Conservation (phyloP, 345 rosid species). For the Brassica incana region DNA sequence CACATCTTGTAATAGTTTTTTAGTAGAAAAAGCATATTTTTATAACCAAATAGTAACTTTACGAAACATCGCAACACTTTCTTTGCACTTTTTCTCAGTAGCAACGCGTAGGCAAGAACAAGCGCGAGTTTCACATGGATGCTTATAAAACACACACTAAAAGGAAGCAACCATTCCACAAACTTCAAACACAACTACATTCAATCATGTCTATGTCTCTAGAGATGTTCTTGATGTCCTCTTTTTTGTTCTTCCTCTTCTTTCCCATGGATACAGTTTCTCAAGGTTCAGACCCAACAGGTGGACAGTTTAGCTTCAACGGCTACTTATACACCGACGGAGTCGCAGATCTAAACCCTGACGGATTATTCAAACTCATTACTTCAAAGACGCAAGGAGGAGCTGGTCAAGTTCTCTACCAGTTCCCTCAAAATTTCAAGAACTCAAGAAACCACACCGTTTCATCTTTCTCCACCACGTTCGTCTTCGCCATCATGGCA, state of each 20-base stretch:
- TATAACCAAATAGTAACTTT: slow-evolving; percentile 12
- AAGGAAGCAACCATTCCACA: not conserved
- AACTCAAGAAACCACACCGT: slow-evolving; percentile 19
- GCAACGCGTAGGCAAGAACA: slow-evolving; percentile 18
- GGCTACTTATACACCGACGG: slow-evolving; percentile 27
- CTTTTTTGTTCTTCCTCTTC: not conserved
- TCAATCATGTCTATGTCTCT: slow-evolving; percentile 15
- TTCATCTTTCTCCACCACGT: slow-evolving; percentile 29
- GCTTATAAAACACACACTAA: not conserved
- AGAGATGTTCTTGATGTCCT: not conserved
- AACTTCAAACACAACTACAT: not conserved
- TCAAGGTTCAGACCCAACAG: slow-evolving; percentile 23
- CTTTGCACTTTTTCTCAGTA: slow-evolving; percentile 11
- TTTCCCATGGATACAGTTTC: not conserved
- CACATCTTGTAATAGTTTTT: not conserved
- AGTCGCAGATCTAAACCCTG: slow-evolving; percentile 21
- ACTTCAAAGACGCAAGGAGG: slow-evolving; percentile 38
- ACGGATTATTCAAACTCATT: slow-evolving; percentile 30
- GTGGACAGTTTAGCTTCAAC: slow-evolving; percentile 33
- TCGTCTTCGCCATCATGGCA: slow-evolving; percentile 20
- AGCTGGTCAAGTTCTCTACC: slow-evolving; percentile 33
- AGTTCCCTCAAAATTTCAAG: slow-evolving; percentile 25
- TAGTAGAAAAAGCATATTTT: slow-evolving; percentile 1
- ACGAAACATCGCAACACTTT: slow-evolving; percentile 16
- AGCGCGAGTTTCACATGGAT: slow-evolving; percentile 16